These are phyloP conservation scores for Kodamaea kaohsiungensis DNA, from an alignment of 805 yeast genomes.

Conservation along the genomic window DNA sequence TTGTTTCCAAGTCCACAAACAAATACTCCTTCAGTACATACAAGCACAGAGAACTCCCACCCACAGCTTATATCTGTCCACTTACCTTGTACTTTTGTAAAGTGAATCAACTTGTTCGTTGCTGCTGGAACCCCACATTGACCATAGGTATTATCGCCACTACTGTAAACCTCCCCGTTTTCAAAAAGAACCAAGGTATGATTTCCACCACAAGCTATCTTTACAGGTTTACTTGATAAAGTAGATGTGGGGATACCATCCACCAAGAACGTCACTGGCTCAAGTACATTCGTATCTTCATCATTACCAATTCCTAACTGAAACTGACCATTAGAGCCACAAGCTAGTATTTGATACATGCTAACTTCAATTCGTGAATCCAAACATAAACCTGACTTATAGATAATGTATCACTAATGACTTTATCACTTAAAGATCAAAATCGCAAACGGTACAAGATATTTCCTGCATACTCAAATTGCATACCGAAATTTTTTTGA, in stretches of 20 bases:
- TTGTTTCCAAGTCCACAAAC: slow-evolving; percentile 63
- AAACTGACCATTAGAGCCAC: slow-evolving; percentile 84
- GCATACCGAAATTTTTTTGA: slow-evolving; percentile 1
- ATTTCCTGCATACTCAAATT: slow-evolving; percentile 10
- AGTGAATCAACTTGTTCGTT: slow-evolving; percentile 13
- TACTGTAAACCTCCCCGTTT: slow-evolving; percentile 52
- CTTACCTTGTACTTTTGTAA: slow-evolving; percentile 18
- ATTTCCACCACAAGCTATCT: slow-evolving; percentile 80
- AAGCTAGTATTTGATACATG: slow-evolving; percentile 40
- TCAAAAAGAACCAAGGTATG: slow-evolving; percentile 66
- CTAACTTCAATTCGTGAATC: not conserved
- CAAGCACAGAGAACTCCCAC: slow-evolving; percentile 71
- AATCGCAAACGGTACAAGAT: not conserved
- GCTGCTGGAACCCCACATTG: slow-evolving; percentile 47
- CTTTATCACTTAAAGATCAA: not conserved
- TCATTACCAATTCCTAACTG: slow-evolving; percentile 68
- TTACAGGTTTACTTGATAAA: slow-evolving; percentile 27
- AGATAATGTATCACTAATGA: too few species aligned
- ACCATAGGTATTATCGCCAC: slow-evolving; percentile 61
- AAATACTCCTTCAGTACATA: slow-evolving; percentile 44
- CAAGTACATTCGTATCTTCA: slow-evolving; percentile 41
- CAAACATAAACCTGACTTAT: too few species aligned
- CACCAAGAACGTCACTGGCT: slow-evolving; percentile 16
- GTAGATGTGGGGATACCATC: slow-evolving; percentile 5
- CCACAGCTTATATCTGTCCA: slow-evolving; percentile 66